Evolutionary conservation across 805 yeast species (phyloP).

Genomic region (Kurtzmaniella cleridarum): DNA sequence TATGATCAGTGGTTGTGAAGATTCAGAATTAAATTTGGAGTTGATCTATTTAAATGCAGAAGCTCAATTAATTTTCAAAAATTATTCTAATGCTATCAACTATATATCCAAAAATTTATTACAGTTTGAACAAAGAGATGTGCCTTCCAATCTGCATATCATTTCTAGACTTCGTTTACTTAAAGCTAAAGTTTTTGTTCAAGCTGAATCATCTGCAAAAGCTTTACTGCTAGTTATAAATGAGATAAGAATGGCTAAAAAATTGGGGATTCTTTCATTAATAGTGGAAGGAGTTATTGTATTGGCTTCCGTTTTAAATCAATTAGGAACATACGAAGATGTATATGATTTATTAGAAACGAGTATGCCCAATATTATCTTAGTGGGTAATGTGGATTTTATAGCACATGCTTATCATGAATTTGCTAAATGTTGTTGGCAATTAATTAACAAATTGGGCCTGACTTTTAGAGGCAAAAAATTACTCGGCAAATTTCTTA

Average conservation of each 20-base stretch:
- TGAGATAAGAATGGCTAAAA: constrained; percentile 43
- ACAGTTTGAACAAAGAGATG: constrained; percentile 12
- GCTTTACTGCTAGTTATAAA: constrained; percentile 47
- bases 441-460: constrained; percentile 1
- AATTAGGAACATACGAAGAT: constrained; percentile 39
- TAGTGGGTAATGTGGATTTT: constrained; percentile 32
- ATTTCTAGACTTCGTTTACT: constrained; percentile 42
- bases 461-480: constrained; percentile 6
- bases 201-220: constrained; percentile 41
- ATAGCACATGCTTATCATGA: constrained; percentile 32
- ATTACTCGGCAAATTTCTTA: constrained; percentile 25
- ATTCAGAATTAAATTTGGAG: constrained; percentile 26
- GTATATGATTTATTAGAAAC: constrained; percentile 34
- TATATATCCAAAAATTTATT: constrained; percentile 18
- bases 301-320: constrained; percentile 40
- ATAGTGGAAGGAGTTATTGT: constrained; percentile 43
- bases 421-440: constrained; percentile 19
- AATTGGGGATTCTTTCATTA: constrained; percentile 40
- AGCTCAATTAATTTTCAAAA: constrained; percentile 26
- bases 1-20: constrained; percentile 23
- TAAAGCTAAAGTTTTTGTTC: constrained; percentile 39
- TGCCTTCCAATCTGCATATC: constrained; percentile 35
- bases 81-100: constrained; percentile 22
- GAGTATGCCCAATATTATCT: constrained; percentile 41
- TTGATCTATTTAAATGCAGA: constrained; percentile 20